Evolutionary conservation across 225 moss, liverwort and hornwort species (phyloP).

Genomic region (Rhytidiadelphus loreus): DNA sequence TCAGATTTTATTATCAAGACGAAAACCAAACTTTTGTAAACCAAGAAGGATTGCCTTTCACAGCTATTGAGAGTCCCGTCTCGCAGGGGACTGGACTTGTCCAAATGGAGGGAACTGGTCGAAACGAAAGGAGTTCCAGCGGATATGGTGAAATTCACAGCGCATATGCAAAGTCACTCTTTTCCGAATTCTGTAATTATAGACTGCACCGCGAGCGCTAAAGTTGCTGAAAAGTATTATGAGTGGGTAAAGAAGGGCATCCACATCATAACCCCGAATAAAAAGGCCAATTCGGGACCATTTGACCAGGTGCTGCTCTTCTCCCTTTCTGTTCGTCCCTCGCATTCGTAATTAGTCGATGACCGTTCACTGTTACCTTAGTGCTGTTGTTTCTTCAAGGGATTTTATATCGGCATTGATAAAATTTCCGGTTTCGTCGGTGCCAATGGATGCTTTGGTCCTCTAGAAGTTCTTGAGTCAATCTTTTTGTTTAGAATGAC

Average conservation of each 20-base stretch:
- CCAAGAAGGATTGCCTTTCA: not conserved
- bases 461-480: not conserved
- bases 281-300: constrained; percentile 96
- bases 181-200: constrained; percentile 86
- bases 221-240: constrained; percentile 58
- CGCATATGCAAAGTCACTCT: constrained; percentile 68
- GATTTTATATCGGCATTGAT: not conserved
- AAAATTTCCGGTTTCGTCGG: not conserved
- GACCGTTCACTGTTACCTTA: not conserved
- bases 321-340: not conserved
- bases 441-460: not conserved
- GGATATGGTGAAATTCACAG: constrained; percentile 67
- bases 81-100: constrained; percentile 74
- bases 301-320: constrained; percentile 61
- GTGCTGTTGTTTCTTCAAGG: not conserved
- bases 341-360: not conserved
- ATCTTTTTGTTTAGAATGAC: not conserved
- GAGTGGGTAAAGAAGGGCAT: constrained; percentile 85
- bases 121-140: constrained; percentile 40
- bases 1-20: not conserved
- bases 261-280: constrained; percentile 92
- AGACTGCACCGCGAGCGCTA: constrained; percentile 88
- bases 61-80: not conserved
- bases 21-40: not conserved
- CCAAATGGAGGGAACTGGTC: constrained; percentile 60